These are phyloP conservation scores for Trypanosoma caninum DNA, from an alignment of 208 protist species.

Conservation along the genomic window DNA sequence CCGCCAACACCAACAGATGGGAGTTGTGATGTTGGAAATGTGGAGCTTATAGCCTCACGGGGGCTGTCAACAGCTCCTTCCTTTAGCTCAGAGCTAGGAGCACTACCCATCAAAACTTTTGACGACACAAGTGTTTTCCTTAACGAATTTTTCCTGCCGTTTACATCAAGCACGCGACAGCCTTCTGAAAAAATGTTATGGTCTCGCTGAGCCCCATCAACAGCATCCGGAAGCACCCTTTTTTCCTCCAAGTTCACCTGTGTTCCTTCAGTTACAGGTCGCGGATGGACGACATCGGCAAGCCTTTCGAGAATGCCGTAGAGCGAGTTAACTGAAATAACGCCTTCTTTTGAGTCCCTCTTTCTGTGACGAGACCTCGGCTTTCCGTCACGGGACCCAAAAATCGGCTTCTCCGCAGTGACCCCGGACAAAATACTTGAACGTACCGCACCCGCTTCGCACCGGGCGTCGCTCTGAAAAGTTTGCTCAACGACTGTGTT, in stretches of 20 bases:
- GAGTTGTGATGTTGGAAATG: conserved; percentile 24
- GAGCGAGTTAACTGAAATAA: conserved; percentile 16
- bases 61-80: neutral
- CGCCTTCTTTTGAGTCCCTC: neutral
- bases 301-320: conserved; percentile 23
- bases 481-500: neutral
- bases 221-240: neutral
- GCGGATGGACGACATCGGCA: conserved; percentile 16
- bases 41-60: neutral
- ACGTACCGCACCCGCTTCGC: neutral
- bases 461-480: neutral
- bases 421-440: neutral
- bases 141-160: neutral
- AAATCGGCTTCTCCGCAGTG: neutral
- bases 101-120: conserved; percentile 18
- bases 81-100: conserved; percentile 1
- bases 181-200: neutral
- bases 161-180: neutral
- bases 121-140: neutral
- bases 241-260: neutral
- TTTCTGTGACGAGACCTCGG: neutral
- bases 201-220: neutral
- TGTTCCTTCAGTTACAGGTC: neutral
- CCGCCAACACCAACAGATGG: conserved; percentile 10
- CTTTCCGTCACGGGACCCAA: neutral